A percentile compares a stretch with the other conserved stretches of the same genome.
These are phyloP conservation scores for Osmanthus fragrans DNA, from an alignment of 257 asterid genomes.

Conservation along the genomic window DNA sequence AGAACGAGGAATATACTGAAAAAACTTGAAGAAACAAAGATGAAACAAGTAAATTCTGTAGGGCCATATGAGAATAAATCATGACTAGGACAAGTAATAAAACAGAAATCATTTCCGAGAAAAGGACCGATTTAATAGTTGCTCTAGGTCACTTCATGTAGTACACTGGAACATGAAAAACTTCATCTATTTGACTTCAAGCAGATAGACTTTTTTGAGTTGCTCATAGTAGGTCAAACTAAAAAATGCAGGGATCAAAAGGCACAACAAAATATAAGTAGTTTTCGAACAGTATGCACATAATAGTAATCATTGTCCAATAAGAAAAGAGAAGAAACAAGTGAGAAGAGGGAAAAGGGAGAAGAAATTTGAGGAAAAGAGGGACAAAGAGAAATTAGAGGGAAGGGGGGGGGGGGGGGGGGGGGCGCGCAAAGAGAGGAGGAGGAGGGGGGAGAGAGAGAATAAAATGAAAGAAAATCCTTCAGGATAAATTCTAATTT, in stretches of 20 bases:
- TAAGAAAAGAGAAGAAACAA: no score
- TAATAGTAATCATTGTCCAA: no score
- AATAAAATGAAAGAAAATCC: no score
- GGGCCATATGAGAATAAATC: not conserved
- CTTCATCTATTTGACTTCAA: not conserved
- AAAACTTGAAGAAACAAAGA: not conserved
- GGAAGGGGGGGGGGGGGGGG: no score
- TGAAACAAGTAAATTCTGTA: not conserved
- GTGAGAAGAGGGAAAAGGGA: no score
- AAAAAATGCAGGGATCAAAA: no score
- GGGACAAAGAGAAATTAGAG: no score
- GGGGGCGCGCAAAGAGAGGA: no score
- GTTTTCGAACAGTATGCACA: no score
- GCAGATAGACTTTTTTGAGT: not conserved
- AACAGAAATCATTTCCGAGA: not conserved
- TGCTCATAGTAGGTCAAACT: not conserved
- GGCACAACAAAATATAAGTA: no score
- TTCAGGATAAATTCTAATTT: not conserved
- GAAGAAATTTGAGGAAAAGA: no score
- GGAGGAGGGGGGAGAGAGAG: no score
- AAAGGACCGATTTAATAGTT: not conserved
- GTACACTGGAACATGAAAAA: not conserved
- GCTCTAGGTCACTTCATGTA: not conserved
- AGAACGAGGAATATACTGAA: not conserved
- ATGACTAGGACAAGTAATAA: not conserved